Conservation (phyloP, 2,329 filamentous ascomycete species). For the Blumeria graminis region DNA sequence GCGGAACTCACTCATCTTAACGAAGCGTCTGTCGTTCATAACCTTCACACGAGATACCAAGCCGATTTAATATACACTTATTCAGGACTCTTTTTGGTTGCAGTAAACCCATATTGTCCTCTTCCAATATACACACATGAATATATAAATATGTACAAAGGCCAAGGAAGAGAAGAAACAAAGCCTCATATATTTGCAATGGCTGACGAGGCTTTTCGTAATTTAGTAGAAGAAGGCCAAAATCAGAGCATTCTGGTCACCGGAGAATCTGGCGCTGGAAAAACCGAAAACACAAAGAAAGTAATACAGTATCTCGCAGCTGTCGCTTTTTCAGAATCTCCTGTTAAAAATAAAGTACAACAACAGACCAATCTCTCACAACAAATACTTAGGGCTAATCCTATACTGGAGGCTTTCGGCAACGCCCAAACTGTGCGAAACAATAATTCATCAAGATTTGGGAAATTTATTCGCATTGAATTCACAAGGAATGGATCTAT, state of each 20-base stretch:
- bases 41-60: constrained; percentile 84
- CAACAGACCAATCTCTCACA: constrained; percentile 75
- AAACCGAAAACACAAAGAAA: constrained; percentile 98
- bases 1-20: constrained; percentile 94
- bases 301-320: constrained; percentile 96
- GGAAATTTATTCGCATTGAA: constrained; percentile 96
- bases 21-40: constrained; percentile 93
- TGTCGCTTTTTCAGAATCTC: constrained; percentile 64
- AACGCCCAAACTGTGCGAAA: constrained; percentile 96
- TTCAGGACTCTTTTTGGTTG: constrained; percentile 87
- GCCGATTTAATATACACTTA: constrained; percentile 96
- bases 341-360: constrained; percentile 33
- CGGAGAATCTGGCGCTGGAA: constrained; percentile 90
- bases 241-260: constrained; percentile 97
- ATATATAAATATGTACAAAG: constrained; percentile 96
- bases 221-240: constrained; percentile 77
- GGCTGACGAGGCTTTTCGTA: constrained; percentile 89
- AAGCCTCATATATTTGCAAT: constrained; percentile 96
- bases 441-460: constrained; percentile 94
- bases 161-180: constrained; percentile 72
- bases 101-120: constrained; percentile 88
- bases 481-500: constrained; percentile 77
- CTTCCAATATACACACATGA: constrained; percentile 90
- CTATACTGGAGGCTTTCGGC: constrained; percentile 91
- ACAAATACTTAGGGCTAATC: constrained; percentile 87